Conservation (phyloP, 2,329 filamentous ascomycete genomes). For the Penicillium janthinellum region DNA sequence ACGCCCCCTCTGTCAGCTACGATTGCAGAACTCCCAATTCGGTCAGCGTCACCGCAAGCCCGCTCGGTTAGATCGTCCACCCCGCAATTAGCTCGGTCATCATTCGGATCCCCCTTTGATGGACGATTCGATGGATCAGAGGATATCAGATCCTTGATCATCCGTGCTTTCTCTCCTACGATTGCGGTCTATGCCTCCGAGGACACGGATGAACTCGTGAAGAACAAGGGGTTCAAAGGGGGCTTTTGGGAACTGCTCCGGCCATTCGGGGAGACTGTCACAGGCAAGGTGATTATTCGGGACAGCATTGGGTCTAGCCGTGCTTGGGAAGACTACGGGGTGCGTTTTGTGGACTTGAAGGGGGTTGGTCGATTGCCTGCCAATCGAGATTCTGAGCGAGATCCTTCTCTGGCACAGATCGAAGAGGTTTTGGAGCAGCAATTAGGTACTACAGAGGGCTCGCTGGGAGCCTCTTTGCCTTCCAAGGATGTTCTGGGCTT, state of each 20-base stretch:
- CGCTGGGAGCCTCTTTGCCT: slow-evolving; percentile 30
- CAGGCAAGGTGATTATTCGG: slow-evolving; percentile 84
- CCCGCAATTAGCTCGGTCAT: slow-evolving; percentile 50
- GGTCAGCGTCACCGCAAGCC: slow-evolving; percentile 67
- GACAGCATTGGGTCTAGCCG: slow-evolving; percentile 86
- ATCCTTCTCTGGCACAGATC: slow-evolving; percentile 57
- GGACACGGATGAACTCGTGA: slow-evolving; percentile 79
- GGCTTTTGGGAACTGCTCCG: slow-evolving; percentile 84
- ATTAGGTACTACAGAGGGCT: slow-evolving; percentile 71
- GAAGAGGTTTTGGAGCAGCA: slow-evolving; percentile 81
- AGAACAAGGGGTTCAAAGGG: slow-evolving; percentile 78
- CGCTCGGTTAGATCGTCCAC: slow-evolving; percentile 61
- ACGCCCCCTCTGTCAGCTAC: slow-evolving; percentile 58
- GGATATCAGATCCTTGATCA: slow-evolving; percentile 66
- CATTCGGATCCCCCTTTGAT: slow-evolving; percentile 51
- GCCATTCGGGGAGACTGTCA: slow-evolving; percentile 85
- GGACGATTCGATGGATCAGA: slow-evolving; percentile 56
- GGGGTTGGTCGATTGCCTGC: slow-evolving; percentile 42
- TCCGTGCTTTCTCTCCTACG: slow-evolving; percentile 85
- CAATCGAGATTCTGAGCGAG: slow-evolving; percentile 43
- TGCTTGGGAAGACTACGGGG: slow-evolving; percentile 83
- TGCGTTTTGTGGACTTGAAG: slow-evolving; percentile 76
- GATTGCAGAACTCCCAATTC: slow-evolving; percentile 67
- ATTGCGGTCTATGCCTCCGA: slow-evolving; percentile 83
- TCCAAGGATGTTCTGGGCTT: slow-evolving; percentile 34